phyloP scores from a whole-genome alignment of 129 eudicot genomes.

The Flaveria ramosissima region DNA sequence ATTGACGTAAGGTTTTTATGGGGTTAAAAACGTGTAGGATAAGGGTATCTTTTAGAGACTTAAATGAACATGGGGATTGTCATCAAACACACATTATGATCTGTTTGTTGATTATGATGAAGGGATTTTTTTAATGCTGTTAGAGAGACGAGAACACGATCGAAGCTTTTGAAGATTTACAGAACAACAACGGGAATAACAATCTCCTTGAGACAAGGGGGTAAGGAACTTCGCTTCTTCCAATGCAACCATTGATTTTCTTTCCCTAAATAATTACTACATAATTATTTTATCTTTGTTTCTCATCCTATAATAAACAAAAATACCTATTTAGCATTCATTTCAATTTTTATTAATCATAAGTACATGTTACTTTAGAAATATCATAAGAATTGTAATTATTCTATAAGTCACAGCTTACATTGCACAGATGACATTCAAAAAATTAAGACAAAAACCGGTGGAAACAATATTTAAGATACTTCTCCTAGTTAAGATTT shows the following conservation, averaged over 20 bases:
- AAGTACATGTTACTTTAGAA: too few relatives aligned
- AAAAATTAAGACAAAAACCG: too few relatives aligned
- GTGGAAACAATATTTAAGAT: too few relatives aligned
- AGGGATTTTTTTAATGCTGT: slow-evolving; percentile 19
- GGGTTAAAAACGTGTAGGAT: slow-evolving; percentile 33
- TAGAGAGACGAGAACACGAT: slow-evolving; percentile 36
- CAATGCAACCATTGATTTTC: slow-evolving; percentile 46
- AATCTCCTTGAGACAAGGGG: slow-evolving; percentile 71
- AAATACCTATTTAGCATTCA: too few relatives aligned
- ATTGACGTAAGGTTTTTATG: slow-evolving; percentile 27
- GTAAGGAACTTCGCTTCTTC: slow-evolving; percentile 54
- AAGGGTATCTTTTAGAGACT: slow-evolving; percentile 39
- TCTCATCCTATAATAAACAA: background rate
- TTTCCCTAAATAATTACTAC: slow-evolving; percentile 4
- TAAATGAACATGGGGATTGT: slow-evolving; percentile 48
- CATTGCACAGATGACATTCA: too few relatives aligned
- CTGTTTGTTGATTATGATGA: slow-evolving; percentile 41
- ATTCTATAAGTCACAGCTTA: too few relatives aligned
- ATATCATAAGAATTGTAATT: too few relatives aligned
- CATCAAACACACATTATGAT: slow-evolving; percentile 29
- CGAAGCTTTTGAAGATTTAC: slow-evolving; percentile 25
- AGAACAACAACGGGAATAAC: slow-evolving; percentile 46
- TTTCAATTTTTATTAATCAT: too few relatives aligned
- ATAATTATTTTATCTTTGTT: background rate
- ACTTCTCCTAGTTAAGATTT: too few relatives aligned